Conservation (phyloP, 768 basidiomycete genomes). For the Leccinum subtestaceum region DNA sequence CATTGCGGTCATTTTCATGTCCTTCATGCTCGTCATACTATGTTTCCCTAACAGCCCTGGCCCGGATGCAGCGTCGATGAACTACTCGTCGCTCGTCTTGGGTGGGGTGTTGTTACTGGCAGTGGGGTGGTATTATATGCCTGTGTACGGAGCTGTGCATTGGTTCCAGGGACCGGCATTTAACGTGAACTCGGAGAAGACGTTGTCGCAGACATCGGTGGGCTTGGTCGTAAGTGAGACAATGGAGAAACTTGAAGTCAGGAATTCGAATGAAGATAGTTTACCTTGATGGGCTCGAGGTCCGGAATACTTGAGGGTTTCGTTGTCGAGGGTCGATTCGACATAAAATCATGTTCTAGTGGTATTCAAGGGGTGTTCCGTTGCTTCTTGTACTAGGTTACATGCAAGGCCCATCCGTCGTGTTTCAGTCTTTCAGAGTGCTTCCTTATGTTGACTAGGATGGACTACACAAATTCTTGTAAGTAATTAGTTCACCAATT, state of each 20-base stretch:
- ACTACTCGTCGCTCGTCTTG: slow-evolving; percentile 66
- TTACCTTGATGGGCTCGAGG: neutral
- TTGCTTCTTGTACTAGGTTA: too few relatives aligned
- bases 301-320: neutral
- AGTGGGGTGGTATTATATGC: slow-evolving; percentile 62
- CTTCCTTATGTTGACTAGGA: too few relatives aligned
- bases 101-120: slow-evolving; percentile 56
- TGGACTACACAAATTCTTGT: too few relatives aligned
- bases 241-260: neutral
- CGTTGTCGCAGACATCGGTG: neutral
- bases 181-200: slow-evolving; percentile 32
- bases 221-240: neutral
- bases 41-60: slow-evolving; percentile 56
- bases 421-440: too few relatives aligned
- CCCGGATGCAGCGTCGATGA: slow-evolving; percentile 52
- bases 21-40: slow-evolving; percentile 57
- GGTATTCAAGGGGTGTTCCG: too few relatives aligned
- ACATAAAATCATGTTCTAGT: too few relatives aligned
- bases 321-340: too few relatives aligned
- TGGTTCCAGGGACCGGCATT: slow-evolving; percentile 67
- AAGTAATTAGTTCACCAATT: too few relatives aligned
- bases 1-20: slow-evolving; percentile 61
- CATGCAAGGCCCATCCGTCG: too few relatives aligned
- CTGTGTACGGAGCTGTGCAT: slow-evolving; percentile 60
- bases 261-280: neutral